phyloP scores from a whole-genome alignment of 2,329 filamentous ascomycete species.

The Colletotrichum simmondsii region DNA sequence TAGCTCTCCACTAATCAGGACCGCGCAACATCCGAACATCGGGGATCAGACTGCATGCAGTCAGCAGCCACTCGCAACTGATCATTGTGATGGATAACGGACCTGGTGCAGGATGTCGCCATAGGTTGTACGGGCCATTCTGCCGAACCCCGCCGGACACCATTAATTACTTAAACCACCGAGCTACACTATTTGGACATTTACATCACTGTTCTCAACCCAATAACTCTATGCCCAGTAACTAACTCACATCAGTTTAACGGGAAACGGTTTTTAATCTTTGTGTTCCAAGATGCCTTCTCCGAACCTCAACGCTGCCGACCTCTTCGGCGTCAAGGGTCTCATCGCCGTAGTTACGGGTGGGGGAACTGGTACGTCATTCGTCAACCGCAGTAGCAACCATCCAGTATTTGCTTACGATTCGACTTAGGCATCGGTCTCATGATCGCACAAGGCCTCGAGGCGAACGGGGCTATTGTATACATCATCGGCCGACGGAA shows the following conservation, averaged over 20 bases:
- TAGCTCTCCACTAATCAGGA: neutral
- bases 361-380: slow-evolving; percentile 48
- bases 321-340: slow-evolving; percentile 60
- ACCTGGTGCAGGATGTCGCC: slow-evolving; percentile 21
- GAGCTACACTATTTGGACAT: neutral
- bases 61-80: neutral
- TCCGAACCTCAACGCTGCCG: slow-evolving; percentile 31
- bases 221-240: too few species aligned
- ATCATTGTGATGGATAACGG: neutral
- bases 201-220: too few species aligned
- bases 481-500: slow-evolving; percentile 62
- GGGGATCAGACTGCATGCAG: neutral
- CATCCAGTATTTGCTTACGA: neutral
- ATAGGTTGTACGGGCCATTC: slow-evolving; percentile 13
- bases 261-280: too few species aligned
- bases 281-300: slow-evolving; percentile 28
- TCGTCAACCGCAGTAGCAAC: neutral
- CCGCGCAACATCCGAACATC: slow-evolving; percentile 1
- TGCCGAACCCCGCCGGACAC: slow-evolving; percentile 8
- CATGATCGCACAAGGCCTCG: slow-evolving; percentile 60
- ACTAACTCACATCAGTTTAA: neutral
- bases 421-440: slow-evolving; percentile 56
- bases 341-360: slow-evolving; percentile 67
- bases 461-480: slow-evolving; percentile 61
- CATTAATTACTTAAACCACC: neutral